These are phyloP conservation scores for Penicillium glabrum DNA, from an alignment of 2,329 filamentous ascomycete species.

Conservation along the genomic window DNA sequence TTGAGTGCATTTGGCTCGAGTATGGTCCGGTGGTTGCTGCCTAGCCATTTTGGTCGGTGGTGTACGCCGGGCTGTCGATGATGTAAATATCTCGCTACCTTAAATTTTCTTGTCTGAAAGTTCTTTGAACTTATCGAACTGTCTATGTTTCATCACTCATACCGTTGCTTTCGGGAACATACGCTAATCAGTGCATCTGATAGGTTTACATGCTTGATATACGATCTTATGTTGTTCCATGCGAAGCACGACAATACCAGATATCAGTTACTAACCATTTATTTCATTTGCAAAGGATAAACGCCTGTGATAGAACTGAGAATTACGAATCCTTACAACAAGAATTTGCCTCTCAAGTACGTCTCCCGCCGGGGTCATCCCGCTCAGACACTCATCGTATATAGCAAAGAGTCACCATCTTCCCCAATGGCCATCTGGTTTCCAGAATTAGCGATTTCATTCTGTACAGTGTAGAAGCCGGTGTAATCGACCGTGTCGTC, in stretches of 20 bases:
- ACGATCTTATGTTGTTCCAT: background rate
- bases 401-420: constrained; percentile 83
- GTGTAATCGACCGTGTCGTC: constrained; percentile 83
- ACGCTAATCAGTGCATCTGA: constrained; percentile 24
- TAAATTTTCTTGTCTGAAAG: constrained; percentile 79
- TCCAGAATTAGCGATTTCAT: constrained; percentile 97
- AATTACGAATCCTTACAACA: constrained; percentile 77
- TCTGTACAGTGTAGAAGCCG: constrained; percentile 97
- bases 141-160: constrained; percentile 10
- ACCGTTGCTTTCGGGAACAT: constrained; percentile 9
- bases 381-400: constrained; percentile 41
- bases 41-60: constrained; percentile 73
- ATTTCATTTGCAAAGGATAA: constrained; percentile 63
- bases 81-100: constrained; percentile 99
- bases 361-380: constrained; percentile 45
- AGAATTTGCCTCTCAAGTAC: constrained; percentile 87
- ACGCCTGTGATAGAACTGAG: constrained; percentile 90
- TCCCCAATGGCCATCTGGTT: constrained; percentile 91
- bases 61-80: constrained; percentile 72
- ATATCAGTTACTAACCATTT: constrained; percentile 27
- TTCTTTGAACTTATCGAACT: constrained; percentile 11
- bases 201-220: background rate
- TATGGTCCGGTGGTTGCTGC: constrained; percentile 67
- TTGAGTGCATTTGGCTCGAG: constrained; percentile 99
- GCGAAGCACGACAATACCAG: background rate